Percentiles rank a stretch among this genome's conserved stretches.
Evolutionary conservation across 164 flowering plant genomes (phyloP).

Genomic region (Houttuynia cordata): DNA sequence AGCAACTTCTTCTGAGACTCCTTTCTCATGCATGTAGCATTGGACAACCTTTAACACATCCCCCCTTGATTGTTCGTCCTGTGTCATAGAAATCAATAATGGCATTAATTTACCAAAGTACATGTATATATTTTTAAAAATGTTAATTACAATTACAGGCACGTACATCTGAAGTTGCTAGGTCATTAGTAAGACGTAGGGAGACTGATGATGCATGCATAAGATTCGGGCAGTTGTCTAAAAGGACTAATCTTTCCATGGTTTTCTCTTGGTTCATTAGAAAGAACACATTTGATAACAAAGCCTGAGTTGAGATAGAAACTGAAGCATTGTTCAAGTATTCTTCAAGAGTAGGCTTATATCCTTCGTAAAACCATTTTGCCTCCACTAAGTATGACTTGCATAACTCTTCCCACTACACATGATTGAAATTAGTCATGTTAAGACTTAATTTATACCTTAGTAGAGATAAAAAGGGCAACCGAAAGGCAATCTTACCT

Average conservation of each 20-base stretch:
- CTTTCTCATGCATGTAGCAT: too few species aligned
- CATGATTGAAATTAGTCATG: too few species aligned
- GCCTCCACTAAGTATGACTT: constrained; percentile 32
- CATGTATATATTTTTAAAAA: too few species aligned
- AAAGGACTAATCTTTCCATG: neutral
- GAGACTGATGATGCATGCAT: neutral
- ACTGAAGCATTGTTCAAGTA: constrained; percentile 33
- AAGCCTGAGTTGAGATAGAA: constrained; percentile 16
- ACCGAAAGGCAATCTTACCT: neutral
- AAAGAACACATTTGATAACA: constrained; percentile 19
- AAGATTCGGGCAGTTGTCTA: neutral
- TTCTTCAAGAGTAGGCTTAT: constrained; percentile 27
- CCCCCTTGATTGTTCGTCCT: too few species aligned
- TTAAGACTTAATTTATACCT: neutral
- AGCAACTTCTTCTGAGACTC: neutral
- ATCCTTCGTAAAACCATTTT: constrained; percentile 21
- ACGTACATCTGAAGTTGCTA: too few species aligned
- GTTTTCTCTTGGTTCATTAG: neutral
- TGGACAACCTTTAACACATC: too few species aligned
- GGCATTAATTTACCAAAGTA: too few species aligned
- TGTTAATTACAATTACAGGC: too few species aligned
- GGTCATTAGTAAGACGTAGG: neutral
- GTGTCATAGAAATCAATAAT: too few species aligned
- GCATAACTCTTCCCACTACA: constrained; percentile 38
- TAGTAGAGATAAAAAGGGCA: neutral